These are phyloP conservation scores for Calonectria ilicicola DNA, from an alignment of 2,329 filamentous ascomycete genomes.

Conservation along the genomic window DNA sequence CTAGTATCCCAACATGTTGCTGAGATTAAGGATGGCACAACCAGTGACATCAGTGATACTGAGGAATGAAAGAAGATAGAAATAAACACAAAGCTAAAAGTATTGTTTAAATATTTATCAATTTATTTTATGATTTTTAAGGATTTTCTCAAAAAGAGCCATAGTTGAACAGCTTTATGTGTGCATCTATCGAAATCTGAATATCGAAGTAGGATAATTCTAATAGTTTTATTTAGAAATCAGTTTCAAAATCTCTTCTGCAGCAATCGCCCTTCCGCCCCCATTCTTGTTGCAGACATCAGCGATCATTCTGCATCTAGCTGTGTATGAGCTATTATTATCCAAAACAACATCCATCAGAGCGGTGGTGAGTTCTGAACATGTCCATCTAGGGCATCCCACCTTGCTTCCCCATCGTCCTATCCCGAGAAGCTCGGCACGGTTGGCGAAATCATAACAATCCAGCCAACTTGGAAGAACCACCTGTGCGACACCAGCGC, in stretches of 20 bases:
- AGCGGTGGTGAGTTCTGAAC: not conserved
- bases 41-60: not conserved
- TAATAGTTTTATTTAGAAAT: not conserved
- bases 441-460: not conserved
- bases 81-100: too few relatives aligned
- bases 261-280: not conserved
- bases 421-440: not conserved
- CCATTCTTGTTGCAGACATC: not conserved
- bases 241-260: not conserved
- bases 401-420: not conserved
- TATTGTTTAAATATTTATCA: too few relatives aligned
- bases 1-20: not conserved
- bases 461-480: not conserved
- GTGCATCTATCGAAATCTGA: too few relatives aligned
- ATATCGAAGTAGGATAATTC: too few relatives aligned
- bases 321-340: not conserved
- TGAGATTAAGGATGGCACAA: not conserved
- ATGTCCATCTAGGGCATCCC: not conserved
- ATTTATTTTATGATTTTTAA: too few relatives aligned
- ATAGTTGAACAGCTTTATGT: too few relatives aligned
- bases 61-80: not conserved
- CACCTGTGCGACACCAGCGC: not conserved
- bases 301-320: not conserved
- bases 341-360: not conserved
- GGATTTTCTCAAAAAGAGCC: too few relatives aligned